Evolutionary conservation across 352 stramenopile genomes (phyloP), one percentile per base, ranked within the genome.

Genomic region (Phytophthora cajani): DNA sequence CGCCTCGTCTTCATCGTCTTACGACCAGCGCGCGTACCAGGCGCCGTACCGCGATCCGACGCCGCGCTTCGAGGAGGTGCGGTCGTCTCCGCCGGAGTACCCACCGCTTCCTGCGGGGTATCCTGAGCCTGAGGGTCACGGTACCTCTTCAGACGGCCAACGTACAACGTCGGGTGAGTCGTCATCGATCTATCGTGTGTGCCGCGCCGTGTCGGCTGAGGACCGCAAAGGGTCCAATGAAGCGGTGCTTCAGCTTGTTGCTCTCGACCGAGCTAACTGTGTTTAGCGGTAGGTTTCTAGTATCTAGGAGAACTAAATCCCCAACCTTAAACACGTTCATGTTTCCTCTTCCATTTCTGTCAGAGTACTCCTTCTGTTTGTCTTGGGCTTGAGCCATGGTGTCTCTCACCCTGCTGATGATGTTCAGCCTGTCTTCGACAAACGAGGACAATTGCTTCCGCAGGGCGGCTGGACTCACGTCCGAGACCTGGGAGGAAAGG

Each of bases 221-320:
- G 55, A 49, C 42, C 23, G 27, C 32, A n/a, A 72, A 72, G 2
- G 62, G 53, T 32, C 58, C 52, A 60, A 75, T 69, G 54, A 64
- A 75, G 25, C 63, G 58, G 11, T 64, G 63, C 49, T 47, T 57
- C 55, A 72, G 5, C 38, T 71, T 71, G 64, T 54, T 65, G 36
- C 40, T 67, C n/a, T 40, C 38, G 5, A 49, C 51, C 10, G 21
- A 36, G 23, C 23, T 54, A 40, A 59, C 50, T 8, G 60, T 53
- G 25, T 38, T 52, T 16, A 60, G 25, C 14, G 50, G 38, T 67
- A 67, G 25, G 50, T 67, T 60, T 27, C 25, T 67, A 54, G 60
- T 60, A 17, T 67, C 32, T 5, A 52, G 19, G 32, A 61, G 33
- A 7, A 36, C 54, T 51, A 61, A 61, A 1, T 51, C 36, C 25